Evolutionary conservation across 169 alveolate species (phyloP).

Genomic region (Cryptosporidium sp.): DNA sequence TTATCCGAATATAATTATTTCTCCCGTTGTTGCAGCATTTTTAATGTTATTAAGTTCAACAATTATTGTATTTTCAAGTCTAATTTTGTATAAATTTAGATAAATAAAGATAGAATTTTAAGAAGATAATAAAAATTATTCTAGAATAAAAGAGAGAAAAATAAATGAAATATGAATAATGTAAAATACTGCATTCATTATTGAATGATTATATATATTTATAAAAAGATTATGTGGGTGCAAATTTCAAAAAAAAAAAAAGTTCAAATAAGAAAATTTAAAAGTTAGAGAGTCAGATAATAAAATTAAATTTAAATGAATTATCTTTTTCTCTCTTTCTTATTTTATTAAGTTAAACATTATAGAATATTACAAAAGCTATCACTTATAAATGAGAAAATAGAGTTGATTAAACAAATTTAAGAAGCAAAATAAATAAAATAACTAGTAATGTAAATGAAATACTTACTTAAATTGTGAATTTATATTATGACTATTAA

Average conservation of each 20-base stretch:
- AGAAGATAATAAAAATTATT: background rate
- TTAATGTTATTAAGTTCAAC: slow-evolving; percentile 50
- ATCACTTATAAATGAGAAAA: background rate
- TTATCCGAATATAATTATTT: slow-evolving; percentile 49
- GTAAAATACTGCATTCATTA: background rate
- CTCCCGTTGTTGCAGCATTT: slow-evolving; percentile 68
- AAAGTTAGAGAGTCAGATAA: background rate
- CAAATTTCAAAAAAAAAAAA: no score
- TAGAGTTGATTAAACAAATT: background rate
- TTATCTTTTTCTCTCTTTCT: no score
- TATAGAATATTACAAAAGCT: no score
- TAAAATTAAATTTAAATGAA: no score
- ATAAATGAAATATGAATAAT: no score
- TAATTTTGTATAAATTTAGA: slow-evolving; percentile 25
- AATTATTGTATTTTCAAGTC: slow-evolving; percentile 62
- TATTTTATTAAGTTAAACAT: background rate
- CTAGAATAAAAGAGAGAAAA: no score
- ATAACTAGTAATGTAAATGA: background rate
- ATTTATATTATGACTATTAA: background rate
- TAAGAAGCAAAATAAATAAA: background rate
- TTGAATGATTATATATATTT: no score
- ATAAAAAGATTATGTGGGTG: no score
- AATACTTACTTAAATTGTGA: background rate
- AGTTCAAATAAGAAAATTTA: no score
- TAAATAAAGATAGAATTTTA: background rate